Evolutionary conservation across 768 basidiomycete genomes (phyloP).

Genomic region (Mycena alexandri): DNA sequence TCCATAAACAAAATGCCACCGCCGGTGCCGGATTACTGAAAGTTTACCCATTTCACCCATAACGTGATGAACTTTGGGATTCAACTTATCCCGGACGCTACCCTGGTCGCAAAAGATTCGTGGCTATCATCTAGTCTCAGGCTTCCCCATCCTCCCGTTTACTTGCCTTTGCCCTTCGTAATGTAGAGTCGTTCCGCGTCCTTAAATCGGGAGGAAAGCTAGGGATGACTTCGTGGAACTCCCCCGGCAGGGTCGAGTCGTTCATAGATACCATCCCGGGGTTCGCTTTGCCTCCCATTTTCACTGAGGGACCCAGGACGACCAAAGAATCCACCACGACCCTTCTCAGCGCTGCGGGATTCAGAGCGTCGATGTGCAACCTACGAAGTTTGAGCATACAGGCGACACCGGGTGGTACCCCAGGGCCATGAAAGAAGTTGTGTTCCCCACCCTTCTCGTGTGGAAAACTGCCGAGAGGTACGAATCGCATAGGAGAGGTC

Average conservation of each 20-base stretch:
- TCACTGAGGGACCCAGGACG: conserved; percentile 7
- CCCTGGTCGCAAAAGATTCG: conserved; percentile 18
- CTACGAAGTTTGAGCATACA: neutral
- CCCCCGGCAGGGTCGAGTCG: conserved; percentile 24
- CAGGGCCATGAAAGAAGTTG: neutral
- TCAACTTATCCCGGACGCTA: conserved; percentile 22
- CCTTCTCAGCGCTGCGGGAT: conserved; percentile 12
- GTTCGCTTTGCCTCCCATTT: conserved; percentile 1
- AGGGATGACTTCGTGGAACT: conserved; percentile 12
- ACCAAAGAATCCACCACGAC: conserved; percentile 4
- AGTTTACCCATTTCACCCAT: conserved; percentile 31
- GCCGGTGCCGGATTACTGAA: no score
- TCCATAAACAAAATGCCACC: no score
- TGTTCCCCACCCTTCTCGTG: neutral
- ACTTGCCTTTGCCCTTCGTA: neutral
- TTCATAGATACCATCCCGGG: neutral
- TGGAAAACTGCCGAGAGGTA: conserved; percentile 20
- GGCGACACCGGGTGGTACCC: conserved; percentile 2
- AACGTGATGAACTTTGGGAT: conserved; percentile 27
- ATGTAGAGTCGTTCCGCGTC: conserved; percentile 25
- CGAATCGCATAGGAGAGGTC: conserved; percentile 8
- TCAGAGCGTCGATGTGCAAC: conserved; percentile 18
- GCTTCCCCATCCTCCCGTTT: neutral
- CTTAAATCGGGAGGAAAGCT: conserved; percentile 26
- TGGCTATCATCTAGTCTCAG: no score